phyloP scores from a whole-genome alignment of 371 early-diverging fungal species.

The Blastocladiella emersonii region DNA sequence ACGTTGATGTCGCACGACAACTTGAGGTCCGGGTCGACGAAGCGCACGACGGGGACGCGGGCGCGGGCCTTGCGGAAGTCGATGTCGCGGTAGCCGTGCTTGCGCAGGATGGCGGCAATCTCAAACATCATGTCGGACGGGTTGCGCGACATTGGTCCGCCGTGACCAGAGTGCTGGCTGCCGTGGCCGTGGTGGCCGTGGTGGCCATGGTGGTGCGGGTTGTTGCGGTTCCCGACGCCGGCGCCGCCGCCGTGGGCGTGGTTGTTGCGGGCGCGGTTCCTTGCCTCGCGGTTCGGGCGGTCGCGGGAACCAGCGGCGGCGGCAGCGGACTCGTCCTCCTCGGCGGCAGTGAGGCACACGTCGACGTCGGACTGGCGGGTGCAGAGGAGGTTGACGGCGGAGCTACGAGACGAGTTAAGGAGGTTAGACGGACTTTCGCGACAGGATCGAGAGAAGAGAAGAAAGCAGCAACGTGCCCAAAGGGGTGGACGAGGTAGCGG shows the following conservation, averaged over 20 bases:
- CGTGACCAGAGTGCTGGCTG: background rate
- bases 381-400: background rate
- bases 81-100: background rate
- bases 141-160: background rate
- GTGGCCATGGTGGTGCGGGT: background rate
- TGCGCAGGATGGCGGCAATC: background rate
- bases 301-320: background rate
- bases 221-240: background rate
- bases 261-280: background rate
- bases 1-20: constrained; percentile 4
- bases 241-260: background rate
- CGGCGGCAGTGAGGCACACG: background rate
- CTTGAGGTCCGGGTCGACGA: background rate
- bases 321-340: background rate
- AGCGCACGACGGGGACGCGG: background rate
- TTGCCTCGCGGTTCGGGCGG: background rate
- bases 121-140: background rate
- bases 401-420: background rate
- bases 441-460: background rate
- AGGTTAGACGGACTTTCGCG: too few species aligned
- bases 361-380: background rate
- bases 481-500: background rate
- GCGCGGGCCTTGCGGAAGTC: background rate
- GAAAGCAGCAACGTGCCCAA: background rate
- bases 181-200: background rate